Evolutionary conservation across 768 basidiomycete species (phyloP).

Genomic region (Asterophora parasitica): DNA sequence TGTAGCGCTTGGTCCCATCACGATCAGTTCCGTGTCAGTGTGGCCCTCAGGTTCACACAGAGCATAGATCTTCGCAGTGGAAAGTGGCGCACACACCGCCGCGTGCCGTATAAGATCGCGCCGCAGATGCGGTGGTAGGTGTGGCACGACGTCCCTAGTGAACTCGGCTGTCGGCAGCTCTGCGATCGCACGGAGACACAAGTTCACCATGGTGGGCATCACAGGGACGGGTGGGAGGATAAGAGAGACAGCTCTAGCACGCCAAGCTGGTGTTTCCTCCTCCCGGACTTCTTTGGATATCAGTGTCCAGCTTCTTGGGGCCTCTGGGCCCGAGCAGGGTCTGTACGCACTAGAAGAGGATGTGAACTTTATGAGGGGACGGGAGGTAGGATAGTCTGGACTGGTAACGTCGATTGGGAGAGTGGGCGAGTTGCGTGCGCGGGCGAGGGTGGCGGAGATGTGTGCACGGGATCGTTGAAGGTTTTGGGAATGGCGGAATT

Average conservation of each 20-base stretch:
- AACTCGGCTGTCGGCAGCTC: conserved; percentile 37
- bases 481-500: conserved; percentile 64
- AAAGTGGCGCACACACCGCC: conserved; percentile 54
- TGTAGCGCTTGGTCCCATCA: conserved; percentile 51
- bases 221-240: conserved; percentile 32
- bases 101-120: conserved; percentile 54
- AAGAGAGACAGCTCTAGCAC: conserved; percentile 51
- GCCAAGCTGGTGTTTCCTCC: conserved; percentile 38
- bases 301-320: conserved; percentile 57
- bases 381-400: neutral
- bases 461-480: conserved; percentile 32
- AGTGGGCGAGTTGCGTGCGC: conserved; percentile 7
- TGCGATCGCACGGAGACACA: conserved; percentile 54
- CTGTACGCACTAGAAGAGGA: conserved; percentile 6
- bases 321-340: conserved; percentile 41
- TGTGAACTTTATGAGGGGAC: neutral
- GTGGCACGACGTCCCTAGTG: conserved; percentile 38
- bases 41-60: conserved; percentile 48
- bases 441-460: conserved; percentile 20
- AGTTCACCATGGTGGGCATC: conserved; percentile 47
- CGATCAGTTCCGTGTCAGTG: conserved; percentile 57
- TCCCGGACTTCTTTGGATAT: conserved; percentile 24
- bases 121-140: conserved; percentile 55
- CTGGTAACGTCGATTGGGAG: conserved; percentile 9
- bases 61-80: conserved; percentile 42